Evolutionary conservation across 176 grass and related monocot species (phyloP).

Genomic region (Cenchrus americanus): DNA sequence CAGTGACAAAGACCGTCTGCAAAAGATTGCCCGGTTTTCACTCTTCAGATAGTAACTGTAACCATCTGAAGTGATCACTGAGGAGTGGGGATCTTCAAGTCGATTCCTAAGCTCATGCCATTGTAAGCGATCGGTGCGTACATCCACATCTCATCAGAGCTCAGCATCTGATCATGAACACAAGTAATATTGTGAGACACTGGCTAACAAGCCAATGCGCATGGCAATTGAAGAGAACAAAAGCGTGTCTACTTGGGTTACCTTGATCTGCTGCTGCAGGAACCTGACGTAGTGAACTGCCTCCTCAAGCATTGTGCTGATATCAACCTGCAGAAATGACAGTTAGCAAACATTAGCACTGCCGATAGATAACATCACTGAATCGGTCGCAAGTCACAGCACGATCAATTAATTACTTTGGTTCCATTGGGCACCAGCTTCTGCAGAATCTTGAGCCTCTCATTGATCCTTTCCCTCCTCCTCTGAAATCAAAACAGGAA

Average conservation of each 20-base stretch:
- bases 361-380: background rate
- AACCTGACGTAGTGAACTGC: conserved; percentile 87
- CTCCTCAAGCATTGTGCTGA: conserved; percentile 87
- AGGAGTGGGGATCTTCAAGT: conserved; percentile 59
- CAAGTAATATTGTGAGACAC: conserved; percentile 17
- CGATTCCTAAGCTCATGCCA: conserved; percentile 76
- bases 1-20: background rate
- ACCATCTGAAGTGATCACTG: conserved; percentile 24
- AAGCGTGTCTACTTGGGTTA: conserved; percentile 15
- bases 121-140: conserved; percentile 82
- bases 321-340: conserved; percentile 61
- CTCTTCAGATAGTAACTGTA: background rate
- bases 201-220: background rate
- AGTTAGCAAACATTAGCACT: background rate
- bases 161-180: conserved; percentile 62
- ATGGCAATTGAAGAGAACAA: background rate
- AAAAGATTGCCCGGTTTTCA: background rate
- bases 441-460: conserved; percentile 66
- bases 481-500: conserved; percentile 53
- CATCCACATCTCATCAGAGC: conserved; percentile 88
- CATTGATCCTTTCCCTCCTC: conserved; percentile 82
- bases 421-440: conserved; percentile 79
- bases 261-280: conserved; percentile 87
- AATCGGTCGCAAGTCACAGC: background rate
- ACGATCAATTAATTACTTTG: conserved; percentile 56